Conservation (phyloP, 1,284 basidiomycete species). For the Rugosomyces carneus region DNA sequence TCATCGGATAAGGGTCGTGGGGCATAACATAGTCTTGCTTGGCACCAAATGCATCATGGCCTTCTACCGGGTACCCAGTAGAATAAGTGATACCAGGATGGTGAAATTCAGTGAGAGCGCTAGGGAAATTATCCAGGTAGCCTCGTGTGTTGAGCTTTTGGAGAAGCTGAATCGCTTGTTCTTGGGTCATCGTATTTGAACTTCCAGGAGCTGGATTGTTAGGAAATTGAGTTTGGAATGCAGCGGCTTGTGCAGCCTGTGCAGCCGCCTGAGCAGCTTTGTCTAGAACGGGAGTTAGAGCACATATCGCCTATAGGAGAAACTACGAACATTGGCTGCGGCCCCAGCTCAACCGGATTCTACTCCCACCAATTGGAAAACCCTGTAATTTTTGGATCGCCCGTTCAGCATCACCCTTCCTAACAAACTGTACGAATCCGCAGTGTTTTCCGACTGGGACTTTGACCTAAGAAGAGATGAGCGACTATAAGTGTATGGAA, state of each 20-base stretch:
- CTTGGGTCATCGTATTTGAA: conserved; percentile 41
- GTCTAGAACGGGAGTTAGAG: conserved; percentile 37
- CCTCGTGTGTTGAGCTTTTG: conserved; percentile 52
- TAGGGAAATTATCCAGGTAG: conserved; percentile 26
- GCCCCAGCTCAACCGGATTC: conserved; percentile 91
- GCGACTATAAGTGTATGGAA: conserved; percentile 5
- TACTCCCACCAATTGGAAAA: conserved; percentile 86
- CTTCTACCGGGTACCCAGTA: conserved; percentile 13
- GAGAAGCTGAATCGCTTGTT: conserved; percentile 63
- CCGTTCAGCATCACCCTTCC: conserved; percentile 85
- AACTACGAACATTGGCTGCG: conserved; percentile 73
- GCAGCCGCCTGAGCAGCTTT: conserved; percentile 85
- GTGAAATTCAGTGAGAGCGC: conserved; percentile 16
- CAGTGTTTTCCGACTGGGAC: conserved; percentile 94
- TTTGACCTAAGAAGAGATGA: conserved; percentile 60
- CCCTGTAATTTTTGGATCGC: conserved; percentile 97
- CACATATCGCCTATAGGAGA: not conserved
- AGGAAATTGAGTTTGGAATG: conserved; percentile 42
- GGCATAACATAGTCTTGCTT: conserved; percentile 10
- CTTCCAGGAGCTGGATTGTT: conserved; percentile 21
- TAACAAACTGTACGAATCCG: conserved; percentile 92
- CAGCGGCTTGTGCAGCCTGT: conserved; percentile 70
- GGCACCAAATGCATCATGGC: conserved; percentile 11
- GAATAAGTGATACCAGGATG: conserved; percentile 15
- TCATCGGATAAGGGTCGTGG: conserved; percentile 17